Base-by-base conservation (phyloP, 2,329 filamentous ascomycete genomes). In the Cladosporium cucumerinum region DNA sequence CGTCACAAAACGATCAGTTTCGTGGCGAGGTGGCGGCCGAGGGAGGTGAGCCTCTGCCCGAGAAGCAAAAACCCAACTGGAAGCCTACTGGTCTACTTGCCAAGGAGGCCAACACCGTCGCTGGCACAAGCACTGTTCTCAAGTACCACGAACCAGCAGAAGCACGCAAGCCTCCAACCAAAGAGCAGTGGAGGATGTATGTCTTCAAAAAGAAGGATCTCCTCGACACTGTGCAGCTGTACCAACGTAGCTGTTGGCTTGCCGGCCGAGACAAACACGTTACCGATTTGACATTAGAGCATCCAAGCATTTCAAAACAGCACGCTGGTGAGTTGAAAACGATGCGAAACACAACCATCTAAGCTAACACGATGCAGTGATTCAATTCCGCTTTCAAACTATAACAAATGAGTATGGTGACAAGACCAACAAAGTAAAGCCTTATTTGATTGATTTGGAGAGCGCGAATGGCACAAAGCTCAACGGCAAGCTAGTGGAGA, bases 131-230 rank as follows among this genome's bases (percentile, higher is more conserved):
- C 25, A 88, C 97, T 63, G 87, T 92, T 3, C 85, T 99, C 55
- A 98, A 98, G 81, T 99, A 99, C 78, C 91, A 97, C 79, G 95
- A 99, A 78, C 95, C 95, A 1, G 81, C 92, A 12, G 95, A 99
- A 80, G 92, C 94, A 58, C 90, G 95, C 66, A 97, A 97, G 71
- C 92, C 95, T 0, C 84, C 93, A 0, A 74, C 89, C 0, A 89
- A 87, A 63, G 88, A 95, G 70, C 81, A 86, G 65, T 99, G 94
- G 94, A 91, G 91, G 66, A 82, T 99, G 57, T 98, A 96, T 75
- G 86, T 97, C 25, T 99, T 99, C 85, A 97, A 97, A 74, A 78
- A 84, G 30, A 80, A 85, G 32, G 90, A 93, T 64, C 84, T 96
- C 3, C 77, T 97, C 36, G 92, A 96, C 73, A 96, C 92, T 1